A percentile compares a stretch with the other conserved stretches of the same genome.
These are phyloP conservation scores for Saccharomycopsis fermentans DNA, from an alignment of 805 yeast genomes.

Conservation along the genomic window DNA sequence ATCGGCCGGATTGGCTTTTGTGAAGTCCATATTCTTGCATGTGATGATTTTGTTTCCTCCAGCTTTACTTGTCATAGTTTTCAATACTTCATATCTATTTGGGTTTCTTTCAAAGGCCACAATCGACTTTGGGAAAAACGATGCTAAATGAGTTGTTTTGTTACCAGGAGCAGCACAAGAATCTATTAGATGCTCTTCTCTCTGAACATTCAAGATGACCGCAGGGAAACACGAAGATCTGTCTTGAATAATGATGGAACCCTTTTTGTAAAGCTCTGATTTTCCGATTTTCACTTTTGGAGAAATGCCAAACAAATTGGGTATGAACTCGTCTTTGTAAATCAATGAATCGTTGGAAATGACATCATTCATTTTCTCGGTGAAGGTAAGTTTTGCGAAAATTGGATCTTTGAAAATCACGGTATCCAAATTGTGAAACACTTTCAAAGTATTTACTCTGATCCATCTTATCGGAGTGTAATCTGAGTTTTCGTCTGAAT, in stretches of 20 bases:
- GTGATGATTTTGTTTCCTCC: slow-evolving; percentile 42
- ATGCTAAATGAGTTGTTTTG: slow-evolving; percentile 88
- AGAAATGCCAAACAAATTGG: slow-evolving; percentile 71
- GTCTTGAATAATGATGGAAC: slow-evolving; percentile 85
- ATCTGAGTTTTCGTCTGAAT: slow-evolving; percentile 29
- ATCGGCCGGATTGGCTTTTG: slow-evolving; percentile 46
- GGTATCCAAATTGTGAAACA: slow-evolving; percentile 24
- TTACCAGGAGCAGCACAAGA: slow-evolving; percentile 99
- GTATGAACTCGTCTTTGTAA: slow-evolving; percentile 64
- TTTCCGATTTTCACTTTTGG: slow-evolving; percentile 63
- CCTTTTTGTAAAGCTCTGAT: slow-evolving; percentile 59
- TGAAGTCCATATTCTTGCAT: slow-evolving; percentile 48
- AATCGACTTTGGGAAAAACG: slow-evolving; percentile 41
- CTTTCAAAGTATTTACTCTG: slow-evolving; percentile 56
- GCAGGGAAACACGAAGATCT: slow-evolving; percentile 97
- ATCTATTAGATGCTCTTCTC: slow-evolving; percentile 65
- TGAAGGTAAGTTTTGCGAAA: slow-evolving; percentile 31
- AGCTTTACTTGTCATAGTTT: slow-evolving; percentile 73
- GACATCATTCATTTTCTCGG: background rate
- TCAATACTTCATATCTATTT: slow-evolving; percentile 56
- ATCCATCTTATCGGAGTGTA: slow-evolving; percentile 77
- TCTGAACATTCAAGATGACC: slow-evolving; percentile 54
- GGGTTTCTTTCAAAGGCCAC: slow-evolving; percentile 84
- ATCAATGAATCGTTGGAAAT: slow-evolving; percentile 38
- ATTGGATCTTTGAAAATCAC: slow-evolving; percentile 24